A percentile compares a stretch with the other conserved stretches of the same genome.
These are phyloP conservation scores for Quercus lobata DNA, from an alignment of 331 rosid species.

Conservation along the genomic window DNA sequence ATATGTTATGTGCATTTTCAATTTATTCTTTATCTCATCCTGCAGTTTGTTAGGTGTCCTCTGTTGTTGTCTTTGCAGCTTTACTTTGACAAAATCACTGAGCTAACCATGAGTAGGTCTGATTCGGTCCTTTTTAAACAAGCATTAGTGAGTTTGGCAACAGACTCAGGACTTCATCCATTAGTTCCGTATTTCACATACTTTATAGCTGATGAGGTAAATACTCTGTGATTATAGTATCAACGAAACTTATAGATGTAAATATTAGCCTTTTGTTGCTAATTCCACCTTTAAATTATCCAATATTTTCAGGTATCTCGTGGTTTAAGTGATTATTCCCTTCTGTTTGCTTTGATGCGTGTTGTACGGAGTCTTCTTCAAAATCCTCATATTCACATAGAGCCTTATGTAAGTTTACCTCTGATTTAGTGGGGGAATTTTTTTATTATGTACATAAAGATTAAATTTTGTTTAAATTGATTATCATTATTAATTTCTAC, in stretches of 20 bases:
- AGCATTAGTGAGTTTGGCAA: slow-evolving; percentile 73
- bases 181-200: slow-evolving; percentile 76
- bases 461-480: not conserved
- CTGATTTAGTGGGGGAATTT: not conserved
- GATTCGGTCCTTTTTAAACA: slow-evolving; percentile 54
- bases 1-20: slow-evolving; percentile 1
- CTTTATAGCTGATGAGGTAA: slow-evolving; percentile 90
- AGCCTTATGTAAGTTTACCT: slow-evolving; percentile 73
- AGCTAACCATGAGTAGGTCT: slow-evolving; percentile 50
- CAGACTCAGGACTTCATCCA: slow-evolving; percentile 89
- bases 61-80: slow-evolving; percentile 54
- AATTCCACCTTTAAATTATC: slow-evolving; percentile 15
- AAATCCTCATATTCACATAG: slow-evolving; percentile 77
- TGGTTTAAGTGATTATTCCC: slow-evolving; percentile 43
- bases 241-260: not conserved
- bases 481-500: not conserved
- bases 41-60: slow-evolving; percentile 1
- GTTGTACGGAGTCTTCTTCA: slow-evolving; percentile 73
- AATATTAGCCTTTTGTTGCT: not conserved
- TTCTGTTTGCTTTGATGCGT: slow-evolving; percentile 75
- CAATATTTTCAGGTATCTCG: slow-evolving; percentile 56
- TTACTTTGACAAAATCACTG: slow-evolving; percentile 74
- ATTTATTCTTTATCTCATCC: not conserved
- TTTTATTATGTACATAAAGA: not conserved
- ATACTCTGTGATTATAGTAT: not conserved